Conservation (phyloP, 1,284 basidiomycete genomes). For the Hemileia vastatrix region DNA sequence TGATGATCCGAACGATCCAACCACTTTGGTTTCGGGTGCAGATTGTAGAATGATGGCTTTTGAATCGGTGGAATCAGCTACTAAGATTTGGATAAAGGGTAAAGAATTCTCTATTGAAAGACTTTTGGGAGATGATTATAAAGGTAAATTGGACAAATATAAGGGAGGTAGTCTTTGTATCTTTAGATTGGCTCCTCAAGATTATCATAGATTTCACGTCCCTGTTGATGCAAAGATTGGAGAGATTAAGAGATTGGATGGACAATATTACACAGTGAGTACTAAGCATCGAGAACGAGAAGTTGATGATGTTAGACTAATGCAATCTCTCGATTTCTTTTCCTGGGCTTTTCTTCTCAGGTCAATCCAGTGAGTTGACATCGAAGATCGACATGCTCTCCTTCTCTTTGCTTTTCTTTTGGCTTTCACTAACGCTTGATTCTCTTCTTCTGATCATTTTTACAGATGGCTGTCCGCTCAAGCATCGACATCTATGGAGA, state of each 20-base stretch:
- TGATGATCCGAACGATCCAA: conserved; percentile 63
- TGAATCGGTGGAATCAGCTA: conserved; percentile 70
- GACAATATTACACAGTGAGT: conserved; percentile 33
- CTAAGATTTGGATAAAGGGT: conserved; percentile 90
- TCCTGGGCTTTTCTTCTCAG: background rate
- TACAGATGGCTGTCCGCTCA: conserved; percentile 24
- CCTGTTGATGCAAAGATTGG: conserved; percentile 63
- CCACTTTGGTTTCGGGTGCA: conserved; percentile 70
- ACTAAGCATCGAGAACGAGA: no score
- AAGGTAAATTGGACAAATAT: conserved; percentile 59
- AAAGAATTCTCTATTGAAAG: conserved; percentile 74
- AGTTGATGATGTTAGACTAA: conserved; percentile 71
- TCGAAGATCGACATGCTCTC: no score
- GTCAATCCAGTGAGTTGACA: conserved; percentile 1
- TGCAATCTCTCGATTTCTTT: conserved; percentile 75
- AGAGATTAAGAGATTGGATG: conserved; percentile 31
- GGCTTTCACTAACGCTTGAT: no score
- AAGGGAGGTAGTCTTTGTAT: conserved; percentile 69
- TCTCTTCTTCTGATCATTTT: conserved; percentile 8
- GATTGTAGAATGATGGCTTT: conserved; percentile 94
- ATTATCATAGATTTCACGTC: conserved; percentile 92
- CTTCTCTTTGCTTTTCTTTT: no score
- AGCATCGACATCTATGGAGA: conserved; percentile 86
- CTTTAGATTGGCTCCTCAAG: conserved; percentile 81
- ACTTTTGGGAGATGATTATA: conserved; percentile 69